Conservation (phyloP, 108 stramenopile species). For the Nitzschia sp. region DNA sequence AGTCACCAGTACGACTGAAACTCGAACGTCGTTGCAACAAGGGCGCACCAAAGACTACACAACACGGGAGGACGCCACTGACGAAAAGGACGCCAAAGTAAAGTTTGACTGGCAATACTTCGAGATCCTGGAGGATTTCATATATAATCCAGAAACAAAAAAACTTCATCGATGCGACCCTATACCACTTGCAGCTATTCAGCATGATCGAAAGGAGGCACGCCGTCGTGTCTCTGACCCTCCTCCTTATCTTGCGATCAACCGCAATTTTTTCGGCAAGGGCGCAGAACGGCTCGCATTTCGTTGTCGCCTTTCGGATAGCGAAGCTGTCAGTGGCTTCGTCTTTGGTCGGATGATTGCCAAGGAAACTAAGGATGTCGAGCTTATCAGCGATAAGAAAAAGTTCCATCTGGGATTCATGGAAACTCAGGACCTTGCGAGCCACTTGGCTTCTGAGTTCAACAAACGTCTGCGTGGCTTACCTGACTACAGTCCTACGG, state of each 20-base stretch:
- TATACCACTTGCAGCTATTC: conserved; percentile 5
- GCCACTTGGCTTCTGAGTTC: conserved; percentile 46
- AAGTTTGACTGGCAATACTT: conserved; percentile 42
- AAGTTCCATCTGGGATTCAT: conserved; percentile 48
- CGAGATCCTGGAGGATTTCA: conserved; percentile 33
- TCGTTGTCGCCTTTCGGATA: conserved; percentile 40
- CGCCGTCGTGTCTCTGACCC: background rate
- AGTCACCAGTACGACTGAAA: conserved; percentile 48
- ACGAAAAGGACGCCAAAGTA: conserved; percentile 28
- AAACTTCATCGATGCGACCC: background rate
- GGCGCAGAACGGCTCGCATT: conserved; percentile 56
- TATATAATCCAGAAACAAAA: conserved; percentile 25
- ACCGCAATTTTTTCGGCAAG: conserved; percentile 10
- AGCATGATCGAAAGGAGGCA: background rate
- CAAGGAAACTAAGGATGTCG: conserved; percentile 50
- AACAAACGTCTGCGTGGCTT: conserved; percentile 38
- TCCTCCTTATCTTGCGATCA: conserved; percentile 9
- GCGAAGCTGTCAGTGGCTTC: conserved; percentile 23
- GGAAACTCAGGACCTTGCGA: conserved; percentile 53
- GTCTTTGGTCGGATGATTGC: conserved; percentile 48
- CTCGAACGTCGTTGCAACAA: conserved; percentile 35
- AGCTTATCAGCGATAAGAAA: conserved; percentile 38
- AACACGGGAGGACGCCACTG: conserved; percentile 3
- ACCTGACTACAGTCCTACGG: conserved; percentile 29
- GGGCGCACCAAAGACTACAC: conserved; percentile 12